phyloP scores from a whole-genome alignment of 495 filamentous ascomycete species.

The Chaetomium cochliodes region DNA sequence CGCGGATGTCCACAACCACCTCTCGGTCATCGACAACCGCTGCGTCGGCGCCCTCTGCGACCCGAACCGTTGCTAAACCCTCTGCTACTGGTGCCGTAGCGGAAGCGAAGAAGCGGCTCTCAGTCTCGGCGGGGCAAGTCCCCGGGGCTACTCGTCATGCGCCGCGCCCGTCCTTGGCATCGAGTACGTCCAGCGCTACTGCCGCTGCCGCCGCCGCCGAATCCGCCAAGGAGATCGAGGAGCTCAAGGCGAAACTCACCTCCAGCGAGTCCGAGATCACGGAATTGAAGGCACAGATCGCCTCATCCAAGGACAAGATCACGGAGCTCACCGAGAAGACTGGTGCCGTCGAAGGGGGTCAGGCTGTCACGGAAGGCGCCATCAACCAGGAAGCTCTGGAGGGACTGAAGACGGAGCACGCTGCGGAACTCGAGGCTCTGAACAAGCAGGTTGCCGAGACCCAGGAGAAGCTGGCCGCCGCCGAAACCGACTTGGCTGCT shows the following conservation, averaged over 20 bases:
- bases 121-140: slow-evolving; percentile 21
- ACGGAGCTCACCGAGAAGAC: slow-evolving; percentile 43
- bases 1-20: slow-evolving; percentile 33
- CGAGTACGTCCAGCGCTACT: slow-evolving; percentile 32
- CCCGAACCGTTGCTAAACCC: slow-evolving; percentile 36
- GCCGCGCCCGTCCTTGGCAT: slow-evolving; percentile 42
- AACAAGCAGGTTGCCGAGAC: slow-evolving; percentile 43
- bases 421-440: slow-evolving; percentile 45
- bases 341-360: slow-evolving; percentile 27
- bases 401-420: slow-evolving; percentile 47
- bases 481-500: slow-evolving; percentile 40
- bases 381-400: slow-evolving; percentile 44
- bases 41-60: slow-evolving; percentile 26
- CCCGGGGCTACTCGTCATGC: slow-evolving; percentile 34
- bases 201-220: slow-evolving; percentile 34
- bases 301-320: slow-evolving; percentile 46
- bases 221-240: slow-evolving; percentile 51
- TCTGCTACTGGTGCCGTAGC: slow-evolving; percentile 37
- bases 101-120: slow-evolving; percentile 52
- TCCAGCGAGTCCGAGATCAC: slow-evolving; percentile 49
- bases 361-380: slow-evolving; percentile 23
- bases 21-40: slow-evolving; percentile 31
- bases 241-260: slow-evolving; percentile 51
- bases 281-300: slow-evolving; percentile 50
- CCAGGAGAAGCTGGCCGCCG: slow-evolving; percentile 44